Conservation (phyloP, 202 grass and related monocot species). For the Alloteropsis angusta region DNA sequence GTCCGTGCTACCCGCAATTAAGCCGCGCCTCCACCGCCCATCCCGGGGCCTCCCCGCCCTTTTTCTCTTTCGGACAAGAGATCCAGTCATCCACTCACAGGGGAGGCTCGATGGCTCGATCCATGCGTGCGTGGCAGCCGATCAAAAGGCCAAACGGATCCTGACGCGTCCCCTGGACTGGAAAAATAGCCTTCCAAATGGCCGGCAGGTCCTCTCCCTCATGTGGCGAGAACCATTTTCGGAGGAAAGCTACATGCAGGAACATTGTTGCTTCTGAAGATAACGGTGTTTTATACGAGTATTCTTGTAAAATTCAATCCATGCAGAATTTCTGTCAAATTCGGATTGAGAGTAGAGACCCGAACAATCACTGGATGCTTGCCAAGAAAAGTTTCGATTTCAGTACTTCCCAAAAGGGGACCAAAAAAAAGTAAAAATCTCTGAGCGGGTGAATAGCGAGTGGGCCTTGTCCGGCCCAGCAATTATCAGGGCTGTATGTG, state of each 20-base stretch:
- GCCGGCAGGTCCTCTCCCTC: neutral
- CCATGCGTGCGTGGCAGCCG: neutral
- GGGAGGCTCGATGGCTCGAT: too few species aligned
- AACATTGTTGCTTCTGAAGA: neutral
- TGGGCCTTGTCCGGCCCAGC: neutral
- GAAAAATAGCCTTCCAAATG: neutral
- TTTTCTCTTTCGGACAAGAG: neutral
- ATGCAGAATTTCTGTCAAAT: neutral
- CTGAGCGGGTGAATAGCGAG: neutral
- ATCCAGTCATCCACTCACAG: conserved; percentile 1
- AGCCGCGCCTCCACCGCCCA: neutral
- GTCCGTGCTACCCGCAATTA: neutral
- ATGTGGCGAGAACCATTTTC: neutral
- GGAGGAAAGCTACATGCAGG: neutral
- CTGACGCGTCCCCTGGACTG: neutral
- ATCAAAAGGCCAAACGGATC: neutral
- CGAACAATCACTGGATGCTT: neutral
- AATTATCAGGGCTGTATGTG: neutral
- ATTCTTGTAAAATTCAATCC: neutral
- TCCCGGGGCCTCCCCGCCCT: neutral
- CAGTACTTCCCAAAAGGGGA: neutral
- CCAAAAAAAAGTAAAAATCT: neutral
- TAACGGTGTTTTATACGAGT: neutral
- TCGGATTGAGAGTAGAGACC: neutral
- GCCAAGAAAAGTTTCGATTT: neutral